These are phyloP conservation scores for Eucalyptus victrix DNA, from an alignment of 345 rosid genomes.

Conservation along the genomic window DNA sequence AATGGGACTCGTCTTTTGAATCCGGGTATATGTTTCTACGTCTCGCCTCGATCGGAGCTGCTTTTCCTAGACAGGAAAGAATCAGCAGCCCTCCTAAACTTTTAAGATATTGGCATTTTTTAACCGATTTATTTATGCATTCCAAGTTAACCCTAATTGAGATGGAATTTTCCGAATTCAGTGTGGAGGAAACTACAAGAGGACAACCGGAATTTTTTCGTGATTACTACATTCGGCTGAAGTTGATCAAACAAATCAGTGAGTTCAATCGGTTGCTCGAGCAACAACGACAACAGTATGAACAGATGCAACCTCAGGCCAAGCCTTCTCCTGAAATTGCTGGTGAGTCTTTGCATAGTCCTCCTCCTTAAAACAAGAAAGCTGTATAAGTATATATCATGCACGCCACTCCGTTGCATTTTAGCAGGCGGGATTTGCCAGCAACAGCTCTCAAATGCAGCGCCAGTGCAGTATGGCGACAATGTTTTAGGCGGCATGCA, in stretches of 20 bases:
- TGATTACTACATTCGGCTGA: constrained; percentile 2
- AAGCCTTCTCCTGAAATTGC: neutral
- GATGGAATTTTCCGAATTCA: neutral
- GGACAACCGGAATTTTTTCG: constrained; percentile 9
- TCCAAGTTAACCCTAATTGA: neutral
- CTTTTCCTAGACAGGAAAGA: neutral
- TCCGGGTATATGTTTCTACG: neutral
- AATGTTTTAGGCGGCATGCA: neutral
- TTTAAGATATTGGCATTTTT: neutral
- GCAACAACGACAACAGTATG: neutral
- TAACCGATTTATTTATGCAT: neutral
- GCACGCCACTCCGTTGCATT: neutral
- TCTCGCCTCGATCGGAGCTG: neutral
- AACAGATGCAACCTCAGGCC: neutral
- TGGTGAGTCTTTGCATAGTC: neutral
- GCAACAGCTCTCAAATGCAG: neutral
- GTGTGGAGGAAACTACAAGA: constrained; percentile 17
- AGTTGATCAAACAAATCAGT: constrained; percentile 7
- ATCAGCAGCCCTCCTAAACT: neutral
- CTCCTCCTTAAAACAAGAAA: neutral
- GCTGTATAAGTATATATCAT: neutral
- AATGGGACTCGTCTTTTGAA: neutral
- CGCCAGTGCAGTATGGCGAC: neutral
- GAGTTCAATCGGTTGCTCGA: constrained; percentile 9
- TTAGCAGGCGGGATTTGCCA: neutral